phyloP scores from a whole-genome alignment of 441 rosid genomes.

The Populus trichocarpa region DNA sequence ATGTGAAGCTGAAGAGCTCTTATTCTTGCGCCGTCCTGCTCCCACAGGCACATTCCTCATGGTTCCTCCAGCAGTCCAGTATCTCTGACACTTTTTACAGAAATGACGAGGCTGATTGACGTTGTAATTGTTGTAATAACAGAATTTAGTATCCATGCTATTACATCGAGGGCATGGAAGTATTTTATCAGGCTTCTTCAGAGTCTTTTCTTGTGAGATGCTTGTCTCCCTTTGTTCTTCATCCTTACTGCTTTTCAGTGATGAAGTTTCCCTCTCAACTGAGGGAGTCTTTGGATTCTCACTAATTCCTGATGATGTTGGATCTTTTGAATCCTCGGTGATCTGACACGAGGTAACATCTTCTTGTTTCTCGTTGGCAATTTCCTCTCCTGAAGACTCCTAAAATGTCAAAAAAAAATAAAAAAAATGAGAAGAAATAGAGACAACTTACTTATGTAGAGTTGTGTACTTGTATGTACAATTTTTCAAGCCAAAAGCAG shows the following conservation, averaged over 20 bases:
- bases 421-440: background rate
- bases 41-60: conserved; percentile 81
- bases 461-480: background rate
- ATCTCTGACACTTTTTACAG: conserved; percentile 76
- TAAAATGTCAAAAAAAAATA: background rate
- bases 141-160: conserved; percentile 70
- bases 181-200: conserved; percentile 69
- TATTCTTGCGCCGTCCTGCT: conserved; percentile 66
- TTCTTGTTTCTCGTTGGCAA: conserved; percentile 22
- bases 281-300: conserved; percentile 24
- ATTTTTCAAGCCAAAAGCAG: background rate
- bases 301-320: conserved; percentile 7
- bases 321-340: conserved; percentile 11
- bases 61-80: conserved; percentile 82
- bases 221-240: conserved; percentile 45
- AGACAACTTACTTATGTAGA: background rate
- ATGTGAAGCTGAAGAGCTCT: conserved; percentile 44
- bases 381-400: conserved; percentile 22
- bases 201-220: conserved; percentile 28
- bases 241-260: conserved; percentile 22
- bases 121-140: conserved; percentile 71
- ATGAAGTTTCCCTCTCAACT: conserved; percentile 30
- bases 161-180: conserved; percentile 65
- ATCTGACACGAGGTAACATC: conserved; percentile 11
- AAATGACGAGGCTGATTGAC: conserved; percentile 77